Evolutionary conservation across 768 basidiomycete genomes (phyloP), one percentile per base, ranked within the genome.

Genomic region (Lactarius tabidus): DNA sequence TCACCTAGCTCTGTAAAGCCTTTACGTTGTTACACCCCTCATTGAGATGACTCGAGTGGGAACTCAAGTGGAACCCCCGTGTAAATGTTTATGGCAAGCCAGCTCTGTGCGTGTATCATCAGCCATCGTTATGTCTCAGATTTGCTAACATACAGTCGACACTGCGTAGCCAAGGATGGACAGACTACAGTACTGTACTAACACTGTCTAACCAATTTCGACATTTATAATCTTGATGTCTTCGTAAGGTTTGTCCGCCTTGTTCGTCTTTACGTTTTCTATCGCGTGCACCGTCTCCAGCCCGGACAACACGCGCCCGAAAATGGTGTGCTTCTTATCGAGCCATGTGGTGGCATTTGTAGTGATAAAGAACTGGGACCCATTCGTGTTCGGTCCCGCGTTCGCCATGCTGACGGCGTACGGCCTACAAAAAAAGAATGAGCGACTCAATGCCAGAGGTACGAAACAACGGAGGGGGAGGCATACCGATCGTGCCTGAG

Each of bases 351-450:
- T 93, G 8, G 95, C 89, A 2, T 88, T 95, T 6, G 95, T 97
- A 9, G 95, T 98, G 74, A 98, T 93, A 79, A 98, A 99, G 81
- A 98, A 99, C 73, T 99, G 96, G 2, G 92, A 95, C 0, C 95
- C 96, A 73, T 98, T 98, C 39, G 95, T 97, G 53, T 77, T 78
- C 8, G 92, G 87, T 5, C 95, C 95, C 6, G 91, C 91, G 71
- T 95, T 95, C 9, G 93, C 93, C 95, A 97, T 96, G 72, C 92
- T 94, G 62, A 98, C 82, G 4, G 92, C 96, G 73, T 98, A 98
- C 0, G 97, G 96, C 61, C 93, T 94, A 67, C 26, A 28, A 31
- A 14, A 28, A 26, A 31, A 48, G 28, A 26, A 66, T 69, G 45
- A 39, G 18, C 17, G 20, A 20, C n/a, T 48, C 28, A 20, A 3